Evolutionary conservation across 768 basidiomycete genomes (phyloP).

Genomic region (Sistotremastrum suecicum): DNA sequence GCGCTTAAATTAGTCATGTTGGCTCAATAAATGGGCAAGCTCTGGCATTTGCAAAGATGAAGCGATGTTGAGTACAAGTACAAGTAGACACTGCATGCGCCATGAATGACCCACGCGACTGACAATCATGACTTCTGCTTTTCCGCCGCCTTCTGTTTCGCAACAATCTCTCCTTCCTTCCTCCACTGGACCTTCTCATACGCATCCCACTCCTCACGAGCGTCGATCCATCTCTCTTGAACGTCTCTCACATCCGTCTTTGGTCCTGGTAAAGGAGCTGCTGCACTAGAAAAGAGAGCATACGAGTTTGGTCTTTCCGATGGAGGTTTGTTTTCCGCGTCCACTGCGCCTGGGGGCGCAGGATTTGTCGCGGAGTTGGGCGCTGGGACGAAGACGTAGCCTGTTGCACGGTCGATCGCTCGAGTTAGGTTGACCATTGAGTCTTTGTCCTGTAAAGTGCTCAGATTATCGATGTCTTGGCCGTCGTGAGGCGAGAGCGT

Average conservation of each 20-base stretch:
- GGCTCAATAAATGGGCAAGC: too few species aligned
- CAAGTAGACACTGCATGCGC: too few species aligned
- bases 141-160: conserved; percentile 24
- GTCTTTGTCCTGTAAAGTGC: conserved; percentile 59
- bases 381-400: conserved; percentile 72
- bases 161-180: conserved; percentile 48
- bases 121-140: conserved; percentile 4
- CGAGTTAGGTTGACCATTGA: conserved; percentile 86
- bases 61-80: too few species aligned
- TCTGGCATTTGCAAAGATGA: too few species aligned
- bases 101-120: too few species aligned
- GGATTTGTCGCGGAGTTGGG: conserved; percentile 17
- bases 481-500: conserved; percentile 9
- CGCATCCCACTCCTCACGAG: conserved; percentile 67
- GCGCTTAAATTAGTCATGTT: too few species aligned
- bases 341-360: conserved; percentile 20
- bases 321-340: conserved; percentile 14
- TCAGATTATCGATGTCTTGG: background rate
- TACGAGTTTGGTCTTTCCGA: conserved; percentile 40
- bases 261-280: conserved; percentile 10
- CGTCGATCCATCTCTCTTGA: conserved; percentile 92
- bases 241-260: conserved; percentile 47
- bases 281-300: conserved; percentile 46
- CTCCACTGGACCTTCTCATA: conserved; percentile 69
- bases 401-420: conserved; percentile 80